phyloP scores from a whole-genome alignment of 345 rosid species.

The Cardamine resedifolia region DNA sequence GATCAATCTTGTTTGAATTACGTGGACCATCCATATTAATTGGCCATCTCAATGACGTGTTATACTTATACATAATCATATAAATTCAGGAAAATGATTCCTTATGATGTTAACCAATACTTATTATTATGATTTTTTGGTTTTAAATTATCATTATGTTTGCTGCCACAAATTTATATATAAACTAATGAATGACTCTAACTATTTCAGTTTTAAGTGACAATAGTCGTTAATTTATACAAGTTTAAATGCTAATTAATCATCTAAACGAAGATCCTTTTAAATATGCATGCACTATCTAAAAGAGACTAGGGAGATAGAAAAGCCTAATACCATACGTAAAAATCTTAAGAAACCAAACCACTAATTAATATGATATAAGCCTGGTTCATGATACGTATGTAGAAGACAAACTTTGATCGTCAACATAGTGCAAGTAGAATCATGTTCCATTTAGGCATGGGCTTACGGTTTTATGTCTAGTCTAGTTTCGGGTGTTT shows the following conservation, averaged over 20 bases:
- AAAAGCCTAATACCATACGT: too few relatives aligned
- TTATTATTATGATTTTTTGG: too few relatives aligned
- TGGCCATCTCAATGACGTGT: conserved; percentile 21
- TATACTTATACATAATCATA: not conserved
- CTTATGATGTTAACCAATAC: not conserved
- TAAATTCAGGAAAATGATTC: not conserved
- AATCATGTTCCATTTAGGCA: too few relatives aligned
- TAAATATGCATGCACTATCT: too few relatives aligned
- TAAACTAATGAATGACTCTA: not conserved
- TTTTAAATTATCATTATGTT: not conserved
- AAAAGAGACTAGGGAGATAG: too few relatives aligned
- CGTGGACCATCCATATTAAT: not conserved
- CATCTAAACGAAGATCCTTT: not conserved
- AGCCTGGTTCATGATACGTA: too few relatives aligned
- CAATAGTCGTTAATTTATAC: not conserved
- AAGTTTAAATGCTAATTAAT: not conserved
- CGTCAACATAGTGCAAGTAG: too few relatives aligned
- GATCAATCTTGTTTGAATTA: not conserved
- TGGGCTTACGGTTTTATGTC: too few relatives aligned
- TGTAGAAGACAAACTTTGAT: too few relatives aligned
- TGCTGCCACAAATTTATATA: not conserved
- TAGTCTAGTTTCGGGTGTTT: too few relatives aligned
- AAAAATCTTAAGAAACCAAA: too few relatives aligned
- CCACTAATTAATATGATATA: too few relatives aligned
- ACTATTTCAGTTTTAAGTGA: not conserved